Conservation (phyloP, 2,329 filamentous ascomycete genomes). For the Dichotomopilus funicola region DNA sequence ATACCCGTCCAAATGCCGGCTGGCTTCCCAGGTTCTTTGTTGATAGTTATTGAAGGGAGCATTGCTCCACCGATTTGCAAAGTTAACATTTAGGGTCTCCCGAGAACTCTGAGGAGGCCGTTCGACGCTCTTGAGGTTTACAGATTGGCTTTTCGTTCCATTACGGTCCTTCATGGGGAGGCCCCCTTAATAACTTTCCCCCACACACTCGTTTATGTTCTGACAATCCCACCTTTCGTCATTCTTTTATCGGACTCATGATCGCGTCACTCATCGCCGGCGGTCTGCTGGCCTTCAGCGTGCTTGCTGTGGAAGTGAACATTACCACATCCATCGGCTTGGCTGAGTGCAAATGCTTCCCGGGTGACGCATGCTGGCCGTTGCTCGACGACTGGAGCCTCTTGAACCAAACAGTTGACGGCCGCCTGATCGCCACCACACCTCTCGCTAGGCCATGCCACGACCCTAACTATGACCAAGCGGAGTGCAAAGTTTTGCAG, state of each 20-base stretch:
- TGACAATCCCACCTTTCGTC: neutral
- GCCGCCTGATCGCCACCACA: conserved; percentile 37
- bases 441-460: conserved; percentile 35
- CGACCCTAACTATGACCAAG: conserved; percentile 39
- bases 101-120: neutral
- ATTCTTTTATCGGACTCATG: conserved; percentile 14
- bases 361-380: conserved; percentile 47
- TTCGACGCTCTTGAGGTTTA: neutral
- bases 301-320: neutral
- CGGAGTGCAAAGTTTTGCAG: conserved; percentile 36
- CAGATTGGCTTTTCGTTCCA: neutral
- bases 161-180: conserved; percentile 2
- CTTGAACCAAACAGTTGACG: conserved; percentile 44
- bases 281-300: conserved; percentile 14
- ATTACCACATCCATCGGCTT: neutral
- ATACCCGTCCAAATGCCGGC: too few relatives aligned
- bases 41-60: neutral
- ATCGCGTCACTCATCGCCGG: conserved; percentile 14
- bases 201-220: conserved; percentile 6
- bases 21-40: neutral
- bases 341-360: conserved; percentile 39
- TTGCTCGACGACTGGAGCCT: conserved; percentile 33
- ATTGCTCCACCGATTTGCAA: neutral
- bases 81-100: too few relatives aligned
- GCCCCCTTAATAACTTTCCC: neutral